Percentiles rank a stretch among this genome's conserved stretches.
Evolutionary conservation across 2,329 filamentous ascomycete genomes (phyloP).

Genomic region (Stenocarpella maydis): DNA sequence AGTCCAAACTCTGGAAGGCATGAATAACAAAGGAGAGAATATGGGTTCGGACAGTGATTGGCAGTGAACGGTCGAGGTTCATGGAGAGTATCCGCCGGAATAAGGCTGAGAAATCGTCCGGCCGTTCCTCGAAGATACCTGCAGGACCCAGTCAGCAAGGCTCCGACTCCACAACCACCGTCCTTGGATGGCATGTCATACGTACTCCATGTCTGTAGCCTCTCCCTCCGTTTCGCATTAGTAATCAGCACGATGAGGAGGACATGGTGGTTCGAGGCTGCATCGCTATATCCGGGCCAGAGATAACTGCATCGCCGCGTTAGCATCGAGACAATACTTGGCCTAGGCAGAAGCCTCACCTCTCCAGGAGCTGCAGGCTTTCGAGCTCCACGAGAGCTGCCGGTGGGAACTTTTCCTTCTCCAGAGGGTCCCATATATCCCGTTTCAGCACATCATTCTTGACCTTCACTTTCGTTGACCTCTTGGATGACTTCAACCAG

Average conservation of each 20-base stretch:
- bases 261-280: slow-evolving; percentile 91
- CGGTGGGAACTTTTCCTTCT: slow-evolving; percentile 80
- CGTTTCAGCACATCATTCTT: slow-evolving; percentile 87
- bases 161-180: not conserved
- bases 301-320: slow-evolving; percentile 70
- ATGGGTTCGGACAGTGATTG: slow-evolving; percentile 75
- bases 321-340: slow-evolving; percentile 36
- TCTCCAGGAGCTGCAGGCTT: slow-evolving; percentile 89
- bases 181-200: slow-evolving; percentile 41
- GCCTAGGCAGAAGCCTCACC: slow-evolving; percentile 53
- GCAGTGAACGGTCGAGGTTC: slow-evolving; percentile 75
- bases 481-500: slow-evolving; percentile 77
- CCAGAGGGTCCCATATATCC: slow-evolving; percentile 88
- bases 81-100: slow-evolving; percentile 92
- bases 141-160: slow-evolving; percentile 33
- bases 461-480: slow-evolving; percentile 66
- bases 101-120: slow-evolving; percentile 84
- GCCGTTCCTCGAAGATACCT: slow-evolving; percentile 79
- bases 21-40: slow-evolving; percentile 90
- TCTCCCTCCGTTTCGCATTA: slow-evolving; percentile 88
- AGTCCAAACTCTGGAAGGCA: slow-evolving; percentile 94
- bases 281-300: slow-evolving; percentile 91
- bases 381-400: slow-evolving; percentile 84
- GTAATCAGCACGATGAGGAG: slow-evolving; percentile 85
- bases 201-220: slow-evolving; percentile 85